These are phyloP conservation scores for Neoboletus magnificus DNA, from an alignment of 768 basidiomycete genomes.

Conservation along the genomic window DNA sequence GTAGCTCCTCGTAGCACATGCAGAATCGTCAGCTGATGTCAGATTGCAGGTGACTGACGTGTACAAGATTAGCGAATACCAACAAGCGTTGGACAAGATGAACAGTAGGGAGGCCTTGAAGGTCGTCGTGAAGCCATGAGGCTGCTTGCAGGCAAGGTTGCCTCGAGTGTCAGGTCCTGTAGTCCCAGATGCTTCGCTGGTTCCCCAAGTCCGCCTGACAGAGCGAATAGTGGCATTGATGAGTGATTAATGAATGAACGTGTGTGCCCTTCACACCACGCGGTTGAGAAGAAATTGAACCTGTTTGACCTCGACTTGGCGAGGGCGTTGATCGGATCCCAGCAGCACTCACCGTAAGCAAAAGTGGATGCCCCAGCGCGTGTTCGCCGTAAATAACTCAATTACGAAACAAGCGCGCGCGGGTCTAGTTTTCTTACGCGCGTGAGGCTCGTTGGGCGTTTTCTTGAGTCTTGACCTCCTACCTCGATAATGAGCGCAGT, in stretches of 20 bases:
- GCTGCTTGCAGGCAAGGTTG: not conserved
- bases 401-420: constrained; percentile 18
- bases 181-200: not conserved
- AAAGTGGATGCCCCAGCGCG: not conserved
- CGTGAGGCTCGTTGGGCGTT: not conserved
- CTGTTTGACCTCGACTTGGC: not conserved
- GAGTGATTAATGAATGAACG: not conserved
- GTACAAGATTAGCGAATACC: constrained; percentile 62
- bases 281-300: not conserved
- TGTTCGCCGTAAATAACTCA: not conserved
- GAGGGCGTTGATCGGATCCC: not conserved
- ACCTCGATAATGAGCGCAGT: constrained; percentile 14
- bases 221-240: not conserved
- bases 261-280: not conserved
- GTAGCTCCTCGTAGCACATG: not conserved
- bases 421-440: not conserved
- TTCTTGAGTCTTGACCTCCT: not conserved
- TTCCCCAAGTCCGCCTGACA: not conserved
- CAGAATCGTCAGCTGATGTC: not conserved
- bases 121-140: constrained; percentile 52
- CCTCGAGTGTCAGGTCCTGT: not conserved
- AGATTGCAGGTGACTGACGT: constrained; percentile 40
- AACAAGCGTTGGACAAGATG: constrained; percentile 69
- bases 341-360: not conserved
- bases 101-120: constrained; percentile 54